Percentiles rank a stretch among this genome's conserved stretches.
Conservation (phyloP, 2,329 filamentous ascomycete species). For the Fusarium nygamai region DNA sequence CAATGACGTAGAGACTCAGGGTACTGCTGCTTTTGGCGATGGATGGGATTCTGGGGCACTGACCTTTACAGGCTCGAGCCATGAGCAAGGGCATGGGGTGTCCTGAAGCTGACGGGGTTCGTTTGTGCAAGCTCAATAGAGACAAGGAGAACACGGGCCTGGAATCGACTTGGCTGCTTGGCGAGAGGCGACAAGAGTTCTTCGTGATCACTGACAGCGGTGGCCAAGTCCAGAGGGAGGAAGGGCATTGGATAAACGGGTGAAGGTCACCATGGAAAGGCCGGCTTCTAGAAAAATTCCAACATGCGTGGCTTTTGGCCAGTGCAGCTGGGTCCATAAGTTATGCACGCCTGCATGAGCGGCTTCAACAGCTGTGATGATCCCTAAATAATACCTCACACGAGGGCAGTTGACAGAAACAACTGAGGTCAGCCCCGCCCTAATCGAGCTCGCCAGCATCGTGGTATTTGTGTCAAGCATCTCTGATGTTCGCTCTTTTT, state of each 20-base stretch:
- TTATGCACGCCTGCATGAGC: constrained; percentile 29
- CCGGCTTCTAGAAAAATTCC: constrained; percentile 43
- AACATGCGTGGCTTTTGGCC: constrained; percentile 26
- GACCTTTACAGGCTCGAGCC: background rate
- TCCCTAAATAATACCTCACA: constrained; percentile 23
- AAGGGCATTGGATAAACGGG: constrained; percentile 8
- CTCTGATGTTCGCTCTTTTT: constrained; percentile 15
- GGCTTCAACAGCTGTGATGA: constrained; percentile 18
- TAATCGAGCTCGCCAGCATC: background rate
- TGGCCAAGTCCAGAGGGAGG: constrained; percentile 18
- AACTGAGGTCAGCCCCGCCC: background rate
- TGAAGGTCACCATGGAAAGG: constrained; percentile 26
- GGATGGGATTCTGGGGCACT: constrained; percentile 27
- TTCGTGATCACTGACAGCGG: constrained; percentile 30
- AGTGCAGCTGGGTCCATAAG: constrained; percentile 22
- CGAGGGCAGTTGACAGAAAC: constrained; percentile 17
- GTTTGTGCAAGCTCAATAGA: constrained; percentile 10
- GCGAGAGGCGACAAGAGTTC: constrained; percentile 28
- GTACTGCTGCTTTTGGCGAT: constrained; percentile 23
- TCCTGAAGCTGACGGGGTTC: constrained; percentile 30
- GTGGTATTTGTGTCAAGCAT: constrained; percentile 24
- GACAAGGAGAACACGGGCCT: constrained; percentile 28
- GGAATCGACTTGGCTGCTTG: constrained; percentile 31
- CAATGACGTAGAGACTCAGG: constrained; percentile 39
- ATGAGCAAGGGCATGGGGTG: constrained; percentile 24